phyloP scores from a whole-genome alignment of 1,284 basidiomycete species.

The Sanghuangporus weigelae region DNA sequence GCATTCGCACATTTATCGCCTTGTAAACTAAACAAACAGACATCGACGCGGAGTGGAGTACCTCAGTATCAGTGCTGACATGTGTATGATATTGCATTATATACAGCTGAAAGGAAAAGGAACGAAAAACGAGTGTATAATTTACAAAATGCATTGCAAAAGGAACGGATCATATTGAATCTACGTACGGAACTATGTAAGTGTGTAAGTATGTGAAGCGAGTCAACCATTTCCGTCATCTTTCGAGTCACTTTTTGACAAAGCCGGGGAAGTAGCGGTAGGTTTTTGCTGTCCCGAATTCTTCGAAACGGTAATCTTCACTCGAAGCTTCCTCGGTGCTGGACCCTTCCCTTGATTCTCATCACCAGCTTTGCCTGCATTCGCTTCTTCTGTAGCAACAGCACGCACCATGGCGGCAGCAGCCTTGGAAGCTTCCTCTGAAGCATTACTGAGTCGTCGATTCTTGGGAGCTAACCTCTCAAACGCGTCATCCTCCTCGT shows the following conservation, averaged over 20 bases:
- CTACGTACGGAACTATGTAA: neutral
- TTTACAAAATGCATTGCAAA: conserved; percentile 1
- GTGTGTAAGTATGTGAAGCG: neutral
- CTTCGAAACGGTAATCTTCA: conserved; percentile 46
- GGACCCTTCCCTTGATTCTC: conserved; percentile 37
- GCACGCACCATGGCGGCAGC: conserved; percentile 15
- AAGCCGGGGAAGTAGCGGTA: conserved; percentile 25
- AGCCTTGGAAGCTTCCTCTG: conserved; percentile 25
- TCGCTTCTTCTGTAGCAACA: conserved; percentile 15
- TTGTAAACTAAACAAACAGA: no score
- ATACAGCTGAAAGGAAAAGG: neutral
- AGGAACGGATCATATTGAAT: neutral
- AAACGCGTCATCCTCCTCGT: conserved; percentile 72
- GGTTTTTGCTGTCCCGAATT: neutral
- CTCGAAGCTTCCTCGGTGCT: conserved; percentile 71
- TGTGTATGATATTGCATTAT: neutral
- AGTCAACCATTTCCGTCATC: conserved; percentile 67
- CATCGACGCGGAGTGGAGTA: neutral
- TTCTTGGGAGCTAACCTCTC: conserved; percentile 50
- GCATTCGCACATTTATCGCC: no score
- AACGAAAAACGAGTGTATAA: conserved; percentile 1
- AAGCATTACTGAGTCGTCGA: conserved; percentile 41
- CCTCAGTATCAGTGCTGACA: neutral
- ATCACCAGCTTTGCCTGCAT: neutral
- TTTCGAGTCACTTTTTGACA: conserved; percentile 63